Conservation (phyloP, 495 filamentous ascomycete species). For the Penicillium lividum region DNA sequence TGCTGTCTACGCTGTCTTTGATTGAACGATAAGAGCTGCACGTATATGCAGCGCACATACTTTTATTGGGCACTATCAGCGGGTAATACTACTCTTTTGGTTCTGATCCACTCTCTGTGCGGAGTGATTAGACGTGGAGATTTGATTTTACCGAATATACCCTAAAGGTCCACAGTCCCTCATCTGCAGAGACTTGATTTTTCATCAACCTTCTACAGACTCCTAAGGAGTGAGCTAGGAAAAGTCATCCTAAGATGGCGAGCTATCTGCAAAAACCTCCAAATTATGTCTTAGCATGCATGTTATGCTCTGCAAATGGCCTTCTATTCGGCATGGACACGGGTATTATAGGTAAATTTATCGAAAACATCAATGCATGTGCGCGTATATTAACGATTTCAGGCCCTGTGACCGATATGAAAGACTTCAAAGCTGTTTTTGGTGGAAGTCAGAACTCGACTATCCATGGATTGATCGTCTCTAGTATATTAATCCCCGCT, state of each 20-base stretch:
- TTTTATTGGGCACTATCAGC: background rate
- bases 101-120: background rate
- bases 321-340: constrained; percentile 53
- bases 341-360: constrained; percentile 46
- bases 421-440: constrained; percentile 49
- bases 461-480: constrained; percentile 63
- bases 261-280: constrained; percentile 14
- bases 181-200: background rate
- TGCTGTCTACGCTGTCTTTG: constrained; percentile 50
- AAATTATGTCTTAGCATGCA: constrained; percentile 26
- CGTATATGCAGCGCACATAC: background rate
- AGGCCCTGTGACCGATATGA: constrained; percentile 63
- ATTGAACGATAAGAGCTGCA: constrained; percentile 35
- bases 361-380: background rate
- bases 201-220: too few species aligned
- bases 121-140: background rate
- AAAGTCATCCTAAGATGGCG: background rate
- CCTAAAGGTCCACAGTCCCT: background rate
- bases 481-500: constrained; percentile 62
- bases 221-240: background rate
- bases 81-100: background rate
- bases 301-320: constrained; percentile 25
- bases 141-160: background rate
- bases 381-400: background rate
- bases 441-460: constrained; percentile 54